phyloP scores from a whole-genome alignment of 495 filamentous ascomycete species.

The Lophiotrema nucula region DNA sequence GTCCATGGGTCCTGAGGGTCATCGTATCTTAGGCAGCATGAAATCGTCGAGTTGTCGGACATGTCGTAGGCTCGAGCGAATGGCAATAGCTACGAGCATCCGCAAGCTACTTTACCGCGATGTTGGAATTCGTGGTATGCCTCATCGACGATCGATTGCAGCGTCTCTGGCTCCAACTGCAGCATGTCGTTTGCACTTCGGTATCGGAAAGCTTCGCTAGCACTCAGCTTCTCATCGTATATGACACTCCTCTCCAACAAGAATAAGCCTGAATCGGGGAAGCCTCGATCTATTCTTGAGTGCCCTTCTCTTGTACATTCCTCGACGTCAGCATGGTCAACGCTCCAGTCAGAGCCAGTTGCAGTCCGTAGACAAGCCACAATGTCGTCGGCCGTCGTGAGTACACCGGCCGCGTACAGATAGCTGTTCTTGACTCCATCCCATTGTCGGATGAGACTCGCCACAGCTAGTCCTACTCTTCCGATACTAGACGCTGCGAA shows the following conservation, averaged over 20 bases:
- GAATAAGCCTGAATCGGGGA: conserved; percentile 29
- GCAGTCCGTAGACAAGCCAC: conserved; percentile 15
- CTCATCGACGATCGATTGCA: conserved; percentile 21
- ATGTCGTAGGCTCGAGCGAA: too few species aligned
- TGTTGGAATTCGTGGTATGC: conserved; percentile 25
- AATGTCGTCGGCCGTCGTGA: conserved; percentile 29
- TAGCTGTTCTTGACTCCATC: conserved; percentile 31
- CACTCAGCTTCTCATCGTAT: conserved; percentile 27
- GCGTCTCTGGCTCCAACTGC: conserved; percentile 18
- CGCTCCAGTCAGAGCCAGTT: conserved; percentile 26
- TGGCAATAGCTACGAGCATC: too few species aligned
- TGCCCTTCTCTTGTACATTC: conserved; percentile 35
- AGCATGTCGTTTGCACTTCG: conserved; percentile 22
- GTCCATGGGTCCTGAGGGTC: too few species aligned
- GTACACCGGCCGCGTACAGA: conserved; percentile 27
- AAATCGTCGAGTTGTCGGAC: too few species aligned
- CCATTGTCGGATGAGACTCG: conserved; percentile 29
- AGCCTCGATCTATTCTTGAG: conserved; percentile 30
- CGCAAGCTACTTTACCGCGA: conserved; percentile 22
- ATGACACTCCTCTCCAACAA: conserved; percentile 35
- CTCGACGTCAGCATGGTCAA: conserved; percentile 16
- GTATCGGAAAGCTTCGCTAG: conserved; percentile 15
- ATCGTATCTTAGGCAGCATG: too few species aligned
- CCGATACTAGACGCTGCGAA: conserved; percentile 31
- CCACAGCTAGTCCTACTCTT: conserved; percentile 29